Base-by-base conservation (phyloP, 2,329 filamentous ascomycete genomes). In the Drechslerella coelobrocha region DNA sequence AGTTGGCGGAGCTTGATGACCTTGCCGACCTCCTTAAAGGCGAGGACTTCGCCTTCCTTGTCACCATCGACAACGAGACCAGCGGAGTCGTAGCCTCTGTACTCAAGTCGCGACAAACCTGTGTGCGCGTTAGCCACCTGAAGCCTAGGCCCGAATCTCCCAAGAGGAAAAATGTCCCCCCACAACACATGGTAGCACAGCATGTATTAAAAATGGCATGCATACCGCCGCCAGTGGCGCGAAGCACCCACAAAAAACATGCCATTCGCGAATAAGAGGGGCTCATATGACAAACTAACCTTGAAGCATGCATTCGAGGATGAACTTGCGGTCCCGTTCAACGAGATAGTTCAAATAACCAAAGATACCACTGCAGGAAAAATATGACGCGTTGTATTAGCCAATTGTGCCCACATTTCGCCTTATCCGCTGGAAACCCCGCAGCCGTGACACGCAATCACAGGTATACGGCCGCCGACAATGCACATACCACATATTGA, bases 1-100 rank as follows among this genome's bases (percentile, higher is more conserved):
- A 97, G 89, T 82, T 92, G 84, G 86, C 90, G 95, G 79, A 99
- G 85, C 83, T 96, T 96, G 80, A 89, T 91, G 73, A 99, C 94
- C 87, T 99, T 99, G 84, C 94, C 94, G 73, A 99, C 94, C 84
- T 97, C 94, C 85, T 99, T 99, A 86, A 92, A 97, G 73, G 94
- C 92, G 75, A 91, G 86, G 75, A 97, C 92, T 83, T 97, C 91
- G 78, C 96, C 96, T 85, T 94, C 96, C 88, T 97, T 97, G 85
- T 99, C 90, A 73, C 94, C 94, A 80, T 99, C 94, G 77, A 99
- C 83, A 75, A 93, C 93, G 74, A 99, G 85, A 83, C 94, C 94
- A 73, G 94, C 93, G 74, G 94, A 97, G 81, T 99, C 94, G 81
- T 99, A 99, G 76, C 94, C 94, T 81, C 94, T 90, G 84, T 99